Base-by-base conservation (phyloP, 2,329 filamentous ascomycete species). In the Phaeosphaeria sp. region DNA sequence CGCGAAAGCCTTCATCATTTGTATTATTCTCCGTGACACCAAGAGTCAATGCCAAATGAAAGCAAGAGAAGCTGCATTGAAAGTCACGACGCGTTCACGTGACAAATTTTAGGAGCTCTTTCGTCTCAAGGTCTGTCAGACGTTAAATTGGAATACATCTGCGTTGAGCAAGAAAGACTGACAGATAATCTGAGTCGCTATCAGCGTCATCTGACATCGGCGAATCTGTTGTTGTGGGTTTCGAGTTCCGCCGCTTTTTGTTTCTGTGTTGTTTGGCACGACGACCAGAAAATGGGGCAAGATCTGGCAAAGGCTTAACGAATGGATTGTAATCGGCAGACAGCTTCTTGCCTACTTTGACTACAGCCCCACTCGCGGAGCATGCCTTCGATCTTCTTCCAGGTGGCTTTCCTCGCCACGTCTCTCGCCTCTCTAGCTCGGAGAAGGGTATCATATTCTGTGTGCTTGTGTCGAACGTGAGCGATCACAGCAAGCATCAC, bases 391-490 rank as follows among this genome's bases (percentile, higher is more conserved):
- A 76, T 60, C 45, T 55, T 55, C 42, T 62, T 65, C 39, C 57
- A 56, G 1, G 73, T 66, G 6, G 42, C 51, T 30, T 61, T 67
- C 39, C 74, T 67, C 15, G 73, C 74, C 17, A 59, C 60, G 1
- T 68, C 61, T 44, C 66, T 66, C 1, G 30, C 47, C 56, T 67
- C 24, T 53, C 57, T 49, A 55, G 6, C 61, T 64, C 24, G 44
- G 15, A 47, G 52, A 50, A 53, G 83, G 57, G 43, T 82, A 15
- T 85, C 81, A 55, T 86, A 86, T 1, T 73, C 62, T 0, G 83
- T 85, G 45, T 83, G 77, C 2, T 55, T 60, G 62, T 86, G 83
- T 6, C 84, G 75, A 4, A 83, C 76, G 59, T 85, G 80, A 2
- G 84, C 83, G 21, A 77, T 69, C 13, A 85, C 81, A 2, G 81